These are phyloP conservation scores for Boletus patriciae DNA, from an alignment of 768 basidiomycete species.

Conservation along the genomic window DNA sequence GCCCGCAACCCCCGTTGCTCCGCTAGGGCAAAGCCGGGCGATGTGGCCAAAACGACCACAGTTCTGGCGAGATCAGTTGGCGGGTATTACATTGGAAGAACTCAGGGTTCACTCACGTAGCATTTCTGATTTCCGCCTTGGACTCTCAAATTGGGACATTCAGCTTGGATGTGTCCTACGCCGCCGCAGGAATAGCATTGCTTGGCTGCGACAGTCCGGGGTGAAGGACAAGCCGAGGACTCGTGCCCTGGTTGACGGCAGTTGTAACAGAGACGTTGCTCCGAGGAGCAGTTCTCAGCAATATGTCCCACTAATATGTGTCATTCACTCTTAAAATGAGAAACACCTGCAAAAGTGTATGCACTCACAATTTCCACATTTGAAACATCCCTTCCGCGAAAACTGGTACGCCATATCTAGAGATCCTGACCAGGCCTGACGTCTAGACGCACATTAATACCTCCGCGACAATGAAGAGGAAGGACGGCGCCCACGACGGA, in stretches of 20 bases:
- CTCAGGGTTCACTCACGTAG: slow-evolving; percentile 55
- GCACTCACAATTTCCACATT: slow-evolving; percentile 86
- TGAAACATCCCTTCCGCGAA: slow-evolving; percentile 88
- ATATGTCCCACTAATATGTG: slow-evolving; percentile 84
- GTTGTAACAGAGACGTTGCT: slow-evolving; percentile 90
- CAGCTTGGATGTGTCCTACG: slow-evolving; percentile 86
- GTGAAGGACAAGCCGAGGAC: slow-evolving; percentile 82
- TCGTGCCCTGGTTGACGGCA: slow-evolving; percentile 95
- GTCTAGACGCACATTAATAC: slow-evolving; percentile 32
- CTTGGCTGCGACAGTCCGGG: slow-evolving; percentile 78
- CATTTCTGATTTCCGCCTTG: slow-evolving; percentile 75
- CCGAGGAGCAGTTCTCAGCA: slow-evolving; percentile 87
- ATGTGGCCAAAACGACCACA: slow-evolving; percentile 84
- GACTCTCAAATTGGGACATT: slow-evolving; percentile 77
- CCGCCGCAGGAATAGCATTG: slow-evolving; percentile 95
- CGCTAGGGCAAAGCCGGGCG: slow-evolving; percentile 70
- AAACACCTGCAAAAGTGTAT: slow-evolving; percentile 10
- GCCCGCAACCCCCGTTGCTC: slow-evolving; percentile 37
- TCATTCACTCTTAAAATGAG: slow-evolving; percentile 15
- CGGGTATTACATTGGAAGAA: slow-evolving; percentile 2
- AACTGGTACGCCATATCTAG: slow-evolving; percentile 73
- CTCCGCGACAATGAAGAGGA: slow-evolving; percentile 2
- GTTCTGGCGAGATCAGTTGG: slow-evolving; percentile 44
- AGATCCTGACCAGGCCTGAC: slow-evolving; percentile 46
- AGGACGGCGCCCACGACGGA: slow-evolving; percentile 28